These are phyloP conservation scores for Phytophthora niederhauseri DNA, from an alignment of 352 stramenopile genomes.

Conservation along the genomic window DNA sequence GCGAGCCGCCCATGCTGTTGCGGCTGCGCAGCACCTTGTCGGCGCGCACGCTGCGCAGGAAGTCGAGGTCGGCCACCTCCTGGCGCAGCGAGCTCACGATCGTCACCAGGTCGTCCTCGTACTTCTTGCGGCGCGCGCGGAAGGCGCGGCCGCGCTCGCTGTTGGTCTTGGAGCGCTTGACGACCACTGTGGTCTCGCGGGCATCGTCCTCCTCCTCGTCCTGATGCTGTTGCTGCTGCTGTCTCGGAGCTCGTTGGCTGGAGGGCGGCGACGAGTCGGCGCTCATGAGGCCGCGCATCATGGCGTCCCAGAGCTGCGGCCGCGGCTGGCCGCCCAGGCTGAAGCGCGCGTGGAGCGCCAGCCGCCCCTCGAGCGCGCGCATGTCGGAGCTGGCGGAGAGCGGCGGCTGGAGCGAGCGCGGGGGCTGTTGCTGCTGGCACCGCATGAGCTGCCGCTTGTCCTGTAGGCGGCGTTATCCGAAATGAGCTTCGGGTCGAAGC, in stretches of 20 bases:
- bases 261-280: neutral
- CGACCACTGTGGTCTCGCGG: neutral
- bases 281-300: slow-evolving; percentile 23
- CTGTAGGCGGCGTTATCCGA: slow-evolving; percentile 1
- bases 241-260: neutral
- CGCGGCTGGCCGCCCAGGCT: slow-evolving; percentile 10
- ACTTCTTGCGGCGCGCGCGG: slow-evolving; percentile 54
- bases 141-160: slow-evolving; percentile 69
- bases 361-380: slow-evolving; percentile 4
- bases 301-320: slow-evolving; percentile 28
- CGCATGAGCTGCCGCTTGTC: neutral
- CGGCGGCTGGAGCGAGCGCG: too few relatives aligned
- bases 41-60: slow-evolving; percentile 46
- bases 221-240: neutral
- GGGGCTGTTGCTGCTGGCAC: neutral
- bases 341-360: slow-evolving; percentile 12
- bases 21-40: slow-evolving; percentile 44
- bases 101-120: slow-evolving; percentile 46
- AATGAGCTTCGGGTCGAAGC: neutral
- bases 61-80: slow-evolving; percentile 53
- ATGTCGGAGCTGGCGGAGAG: neutral
- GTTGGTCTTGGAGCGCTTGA: slow-evolving; percentile 58
- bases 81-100: slow-evolving; percentile 46
- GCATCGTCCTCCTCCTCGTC: slow-evolving; percentile 10
- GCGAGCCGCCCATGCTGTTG: slow-evolving; percentile 44